phyloP scores from a whole-genome alignment of 176 grass and related monocot species.

The Aegilops longissima region DNA sequence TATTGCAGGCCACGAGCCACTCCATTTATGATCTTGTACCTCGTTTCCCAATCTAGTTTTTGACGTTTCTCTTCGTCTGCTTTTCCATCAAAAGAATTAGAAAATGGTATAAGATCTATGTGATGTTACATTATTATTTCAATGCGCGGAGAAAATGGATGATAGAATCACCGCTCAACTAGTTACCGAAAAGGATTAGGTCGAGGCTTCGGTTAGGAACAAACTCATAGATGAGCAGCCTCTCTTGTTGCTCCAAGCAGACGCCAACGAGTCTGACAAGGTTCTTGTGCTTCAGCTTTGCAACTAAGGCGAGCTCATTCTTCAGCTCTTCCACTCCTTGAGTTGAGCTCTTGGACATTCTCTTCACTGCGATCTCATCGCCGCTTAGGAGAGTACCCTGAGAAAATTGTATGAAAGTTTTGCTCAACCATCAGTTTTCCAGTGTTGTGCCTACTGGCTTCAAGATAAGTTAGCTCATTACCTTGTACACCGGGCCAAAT shows the following conservation, averaged over 20 bases:
- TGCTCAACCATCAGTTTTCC: too few species aligned
- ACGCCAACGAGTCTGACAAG: neutral
- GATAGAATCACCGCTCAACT: neutral
- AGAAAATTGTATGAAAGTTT: neutral
- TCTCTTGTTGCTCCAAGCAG: slow-evolving; percentile 10
- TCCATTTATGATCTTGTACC: slow-evolving; percentile 4
- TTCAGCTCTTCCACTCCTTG: neutral
- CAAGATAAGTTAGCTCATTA: neutral
- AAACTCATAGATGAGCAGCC: slow-evolving; percentile 5
- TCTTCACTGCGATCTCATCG: neutral
- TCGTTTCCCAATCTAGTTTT: neutral
- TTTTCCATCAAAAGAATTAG: too few species aligned
- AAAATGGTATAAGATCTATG: too few species aligned
- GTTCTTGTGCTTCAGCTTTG: slow-evolving; percentile 10
- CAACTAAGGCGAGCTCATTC: neutral
- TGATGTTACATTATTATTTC: too few species aligned
- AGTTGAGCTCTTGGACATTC: neutral
- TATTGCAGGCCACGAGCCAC: neutral
- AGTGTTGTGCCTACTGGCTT: neutral
- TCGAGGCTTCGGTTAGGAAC: slow-evolving; percentile 1
- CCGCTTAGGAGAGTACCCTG: neutral
- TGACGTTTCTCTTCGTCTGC: neutral
- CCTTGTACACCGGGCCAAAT: neutral
- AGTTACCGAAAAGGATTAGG: neutral
- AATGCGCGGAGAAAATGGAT: neutral